Evolutionary conservation across 2,329 filamentous ascomycete genomes (phyloP).

Genomic region (Pleoardoris graminearum): DNA sequence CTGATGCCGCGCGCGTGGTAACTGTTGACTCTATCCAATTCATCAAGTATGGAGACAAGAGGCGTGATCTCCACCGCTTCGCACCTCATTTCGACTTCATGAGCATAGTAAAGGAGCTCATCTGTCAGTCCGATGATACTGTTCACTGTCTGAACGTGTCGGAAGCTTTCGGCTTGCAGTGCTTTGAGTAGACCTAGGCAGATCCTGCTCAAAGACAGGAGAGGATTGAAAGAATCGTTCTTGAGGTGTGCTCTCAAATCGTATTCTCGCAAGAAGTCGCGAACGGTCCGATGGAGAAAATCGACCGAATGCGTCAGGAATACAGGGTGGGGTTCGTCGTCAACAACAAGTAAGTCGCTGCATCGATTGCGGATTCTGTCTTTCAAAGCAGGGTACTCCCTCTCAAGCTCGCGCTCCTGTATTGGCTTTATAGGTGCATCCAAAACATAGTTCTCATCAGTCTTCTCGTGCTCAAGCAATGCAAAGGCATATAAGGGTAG

Average conservation of each 20-base stretch:
- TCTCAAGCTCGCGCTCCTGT: neutral
- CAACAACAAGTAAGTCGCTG: slow-evolving; percentile 22
- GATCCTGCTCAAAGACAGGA: slow-evolving; percentile 8
- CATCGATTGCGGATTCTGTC: slow-evolving; percentile 19
- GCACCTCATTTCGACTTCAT: slow-evolving; percentile 8
- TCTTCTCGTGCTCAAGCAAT: slow-evolving; percentile 10
- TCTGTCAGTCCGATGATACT: slow-evolving; percentile 6
- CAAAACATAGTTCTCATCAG: slow-evolving; percentile 5
- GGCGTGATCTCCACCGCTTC: neutral
- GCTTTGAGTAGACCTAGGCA: slow-evolving; percentile 11
- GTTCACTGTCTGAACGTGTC: neutral
- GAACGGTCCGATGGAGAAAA: slow-evolving; percentile 24
- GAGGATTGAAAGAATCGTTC: slow-evolving; percentile 7
- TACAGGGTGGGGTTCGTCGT: slow-evolving; percentile 8
- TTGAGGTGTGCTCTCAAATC: slow-evolving; percentile 7
- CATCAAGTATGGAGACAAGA: slow-evolving; percentile 8
- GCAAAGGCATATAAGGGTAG: slow-evolving; percentile 15
- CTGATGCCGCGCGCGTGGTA: neutral
- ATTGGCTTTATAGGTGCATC: neutral
- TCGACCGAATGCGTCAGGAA: slow-evolving; percentile 14
- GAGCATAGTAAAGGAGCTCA: slow-evolving; percentile 16
- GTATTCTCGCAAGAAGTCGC: slow-evolving; percentile 19
- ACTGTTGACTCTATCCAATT: slow-evolving; percentile 17
- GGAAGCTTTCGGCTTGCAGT: neutral
- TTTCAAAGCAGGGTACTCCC: slow-evolving; percentile 3